Evolutionary conservation across 2,329 filamentous ascomycete species (phyloP), one percentile per base, ranked within the genome.

Genomic region (Aspergillus persii): DNA sequence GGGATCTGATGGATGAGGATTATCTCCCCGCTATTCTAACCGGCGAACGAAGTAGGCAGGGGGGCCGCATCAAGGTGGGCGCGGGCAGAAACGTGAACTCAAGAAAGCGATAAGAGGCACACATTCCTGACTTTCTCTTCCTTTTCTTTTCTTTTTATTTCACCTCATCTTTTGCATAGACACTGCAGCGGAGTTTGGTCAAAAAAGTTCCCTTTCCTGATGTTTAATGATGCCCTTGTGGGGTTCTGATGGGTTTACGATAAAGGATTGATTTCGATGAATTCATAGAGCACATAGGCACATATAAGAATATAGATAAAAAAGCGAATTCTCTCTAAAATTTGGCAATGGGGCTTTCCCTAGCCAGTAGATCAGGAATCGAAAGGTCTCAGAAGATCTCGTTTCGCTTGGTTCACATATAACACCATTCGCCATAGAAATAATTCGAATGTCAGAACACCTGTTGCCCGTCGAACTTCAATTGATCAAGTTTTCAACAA

Each of bases 1-100:
- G 86, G 71, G 92, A 96, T 76, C 78, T 96, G 58, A 96, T 98
- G 94, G 94, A 98, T 71, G 89, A 96, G 71, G 94, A 99, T 76
- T 96, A 93, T 73, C 77, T 98, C 63, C 95, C 95, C 0, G 83
- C 86, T 36, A 90, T 99, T 51, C 72, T 99, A 70, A 95, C 87
- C 0, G 95, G 95, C 0, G 87, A 93, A 69, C 82, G 94, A 65
- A 83, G 80, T 7, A 84, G 84, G 50, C 78, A 77, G 4, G 84
- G 85, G 2, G 89, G 89, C 0, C 88, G 86, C 76, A 85, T 91
- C 60, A 89, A 86, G 71, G 87, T 98, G 9, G 95, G 95, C 8
- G 92, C 91, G 9, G 95, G 95, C 8, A 86, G 87, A 71, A 92
- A 89, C 71, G 85, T 98, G 54, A 99, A 99, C 77, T 88, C 90